Evolutionary conservation across 2,329 filamentous ascomycete genomes (phyloP), one percentile per base, ranked within the genome.

Genomic region (Zymoseptoria passerinii): DNA sequence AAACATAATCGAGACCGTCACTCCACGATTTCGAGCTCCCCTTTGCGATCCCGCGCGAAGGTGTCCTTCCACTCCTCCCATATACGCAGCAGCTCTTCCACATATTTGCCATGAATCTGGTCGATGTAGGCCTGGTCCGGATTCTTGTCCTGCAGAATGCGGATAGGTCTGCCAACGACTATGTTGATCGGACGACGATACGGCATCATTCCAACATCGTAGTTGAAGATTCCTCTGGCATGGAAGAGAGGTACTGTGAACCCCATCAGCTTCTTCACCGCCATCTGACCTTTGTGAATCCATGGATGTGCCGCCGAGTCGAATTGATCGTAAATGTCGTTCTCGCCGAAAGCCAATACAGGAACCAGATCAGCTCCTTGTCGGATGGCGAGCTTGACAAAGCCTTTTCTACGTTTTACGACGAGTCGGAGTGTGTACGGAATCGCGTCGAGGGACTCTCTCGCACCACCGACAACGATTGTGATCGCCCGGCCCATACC

Each of bases 401-500:
- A 97, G 8, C 92, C 92, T 70, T 95, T 95, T 57, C 94, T 87
- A 51, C 88, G 83, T 64, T 87, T 86, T 53, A 97, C 80, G 3
- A 97, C 86, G 8, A 97, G 81, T 4, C 85, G 85, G 58, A 96
- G 75, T 13, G 81, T 83, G 54, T 88, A 83, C 0, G 94, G 94
- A 61, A 88, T 84, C 0, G 92, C 90, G 71, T 96, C 90, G 2
- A 99, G 84, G 1, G 90, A 94, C 75, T 99, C 94, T 16, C 90
- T 83, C 3, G 94, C 94, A 8, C 94, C 94, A 53, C 94, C 94
- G 50, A 97, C 81, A 18, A 97, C 94, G 66, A 99, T 96, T 1
- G 94, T 96, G 58, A 97, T 95, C 53, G 89, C 92, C n/a, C 92
- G 88, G 16, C 94, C 92, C 85, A 92, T 92, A 27, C 92, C 92